These are phyloP conservation scores for Zygotorulaspora chibaensis DNA, from an alignment of 805 yeast species.

Conservation along the genomic window DNA sequence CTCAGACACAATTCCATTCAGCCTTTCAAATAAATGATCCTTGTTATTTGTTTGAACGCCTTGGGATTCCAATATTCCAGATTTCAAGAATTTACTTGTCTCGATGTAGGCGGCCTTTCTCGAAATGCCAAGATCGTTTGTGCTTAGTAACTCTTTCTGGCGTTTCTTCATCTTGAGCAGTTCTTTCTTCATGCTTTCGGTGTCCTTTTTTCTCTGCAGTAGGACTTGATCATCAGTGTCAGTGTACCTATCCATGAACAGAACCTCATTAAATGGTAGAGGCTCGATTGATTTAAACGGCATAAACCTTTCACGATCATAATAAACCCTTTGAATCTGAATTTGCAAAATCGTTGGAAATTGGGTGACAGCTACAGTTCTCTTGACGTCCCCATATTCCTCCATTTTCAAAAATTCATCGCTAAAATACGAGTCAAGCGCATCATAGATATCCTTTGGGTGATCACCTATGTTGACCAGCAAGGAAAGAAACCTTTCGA, in stretches of 20 bases:
- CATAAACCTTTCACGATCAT: conserved; percentile 64
- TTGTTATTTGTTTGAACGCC: conserved; percentile 37
- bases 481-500: conserved; percentile 75
- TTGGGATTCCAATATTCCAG: conserved; percentile 41
- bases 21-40: conserved; percentile 16
- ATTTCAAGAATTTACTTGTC: conserved; percentile 52
- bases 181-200: conserved; percentile 55
- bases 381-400: conserved; percentile 65
- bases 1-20: conserved; percentile 44
- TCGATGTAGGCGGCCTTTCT: conserved; percentile 50
- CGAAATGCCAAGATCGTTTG: conserved; percentile 49
- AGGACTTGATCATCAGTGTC: conserved; percentile 59
- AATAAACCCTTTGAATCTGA: conserved; percentile 91
- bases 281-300: conserved; percentile 83
- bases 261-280: conserved; percentile 67
- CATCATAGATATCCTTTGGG: conserved; percentile 85
- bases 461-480: conserved; percentile 84
- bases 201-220: conserved; percentile 50
- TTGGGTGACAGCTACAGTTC: conserved; percentile 64
- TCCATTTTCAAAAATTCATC: conserved; percentile 62
- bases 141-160: conserved; percentile 40
- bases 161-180: conserved; percentile 43
- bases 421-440: conserved; percentile 77
- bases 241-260: conserved; percentile 85
- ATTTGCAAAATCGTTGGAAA: conserved; percentile 83